Evolutionary conservation across 169 alveolate species (phyloP).

Genomic region (Cryptosporidium viatorum): DNA sequence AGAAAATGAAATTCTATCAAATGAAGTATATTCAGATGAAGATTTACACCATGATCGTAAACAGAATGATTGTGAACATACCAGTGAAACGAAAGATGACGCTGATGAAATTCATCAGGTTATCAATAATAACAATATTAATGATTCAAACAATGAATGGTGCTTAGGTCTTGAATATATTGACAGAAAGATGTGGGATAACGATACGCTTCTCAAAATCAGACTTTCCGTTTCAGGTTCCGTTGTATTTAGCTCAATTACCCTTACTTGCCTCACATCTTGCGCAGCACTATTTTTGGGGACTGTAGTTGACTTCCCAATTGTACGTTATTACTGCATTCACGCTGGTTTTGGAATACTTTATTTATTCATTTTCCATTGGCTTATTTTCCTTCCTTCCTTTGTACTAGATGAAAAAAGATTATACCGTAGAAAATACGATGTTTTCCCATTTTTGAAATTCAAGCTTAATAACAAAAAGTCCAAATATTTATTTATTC

Average conservation of each 20-base stretch:
- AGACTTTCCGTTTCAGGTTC: constrained; percentile 69
- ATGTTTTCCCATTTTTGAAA: constrained; percentile 32
- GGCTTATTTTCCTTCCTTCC: constrained; percentile 68
- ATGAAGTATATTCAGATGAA: not conserved
- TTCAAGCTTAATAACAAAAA: constrained; percentile 18
- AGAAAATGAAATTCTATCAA: not conserved
- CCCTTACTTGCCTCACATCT: constrained; percentile 69
- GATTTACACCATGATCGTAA: not conserved
- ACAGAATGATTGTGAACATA: not conserved
- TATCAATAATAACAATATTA: not conserved
- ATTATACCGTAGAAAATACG: constrained; percentile 45
- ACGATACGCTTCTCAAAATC: constrained; percentile 50
- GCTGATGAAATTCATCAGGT: not conserved
- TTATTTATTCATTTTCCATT: constrained; percentile 57
- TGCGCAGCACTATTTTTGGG: constrained; percentile 71
- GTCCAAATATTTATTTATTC: constrained; percentile 32
- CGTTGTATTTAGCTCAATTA: constrained; percentile 57
- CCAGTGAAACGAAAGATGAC: not conserved
- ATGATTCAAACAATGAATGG: not conserved
- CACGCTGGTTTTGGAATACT: constrained; percentile 73
- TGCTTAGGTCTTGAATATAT: not conserved
- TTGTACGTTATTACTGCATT: constrained; percentile 64
- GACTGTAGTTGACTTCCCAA: constrained; percentile 71
- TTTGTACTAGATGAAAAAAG: constrained; percentile 66
- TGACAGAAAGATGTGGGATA: constrained; percentile 65